A percentile compares a stretch with the other conserved stretches of the same genome.
phyloP scores from a whole-genome alignment of 352 stramenopile genomes.

The Phytopythium montanum region DNA sequence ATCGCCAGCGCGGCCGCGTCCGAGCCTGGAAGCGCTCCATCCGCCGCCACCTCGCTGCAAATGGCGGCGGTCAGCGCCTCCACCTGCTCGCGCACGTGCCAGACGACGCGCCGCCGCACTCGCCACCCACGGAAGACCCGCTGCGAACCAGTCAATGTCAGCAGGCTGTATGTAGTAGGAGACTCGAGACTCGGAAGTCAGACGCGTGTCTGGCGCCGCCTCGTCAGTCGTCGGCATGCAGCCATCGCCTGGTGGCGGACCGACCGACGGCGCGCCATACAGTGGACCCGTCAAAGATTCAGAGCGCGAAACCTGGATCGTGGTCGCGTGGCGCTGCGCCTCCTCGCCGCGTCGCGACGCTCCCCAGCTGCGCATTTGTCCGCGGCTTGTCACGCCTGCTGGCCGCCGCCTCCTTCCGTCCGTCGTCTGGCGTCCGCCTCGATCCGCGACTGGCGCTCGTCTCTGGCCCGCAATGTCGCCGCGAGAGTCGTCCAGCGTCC shows the following conservation, averaged over 20 bases:
- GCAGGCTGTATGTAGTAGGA: too few relatives aligned
- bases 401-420: background rate
- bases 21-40: constrained; percentile 20
- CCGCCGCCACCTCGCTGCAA: constrained; percentile 27
- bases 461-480: background rate
- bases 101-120: constrained; percentile 38
- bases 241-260: background rate
- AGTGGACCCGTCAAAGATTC: background rate
- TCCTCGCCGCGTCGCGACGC: constrained; percentile 2
- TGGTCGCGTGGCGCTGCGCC: constrained; percentile 18
- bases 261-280: background rate
- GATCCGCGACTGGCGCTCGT: background rate
- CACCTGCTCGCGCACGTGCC: constrained; percentile 39
- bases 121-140: constrained; percentile 54
- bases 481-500: background rate
- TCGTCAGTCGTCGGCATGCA: background rate
- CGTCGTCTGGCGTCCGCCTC: too few relatives aligned
- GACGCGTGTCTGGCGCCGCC: background rate
- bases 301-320: constrained; percentile 17
- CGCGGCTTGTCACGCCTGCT: background rate
- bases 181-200: too few relatives aligned
- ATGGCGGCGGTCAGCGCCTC: constrained; percentile 37
- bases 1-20: background rate
- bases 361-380: background rate
- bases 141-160: constrained; percentile 10